Conservation (phyloP, 257 asterid species). For the Nemophila menziesii region DNA sequence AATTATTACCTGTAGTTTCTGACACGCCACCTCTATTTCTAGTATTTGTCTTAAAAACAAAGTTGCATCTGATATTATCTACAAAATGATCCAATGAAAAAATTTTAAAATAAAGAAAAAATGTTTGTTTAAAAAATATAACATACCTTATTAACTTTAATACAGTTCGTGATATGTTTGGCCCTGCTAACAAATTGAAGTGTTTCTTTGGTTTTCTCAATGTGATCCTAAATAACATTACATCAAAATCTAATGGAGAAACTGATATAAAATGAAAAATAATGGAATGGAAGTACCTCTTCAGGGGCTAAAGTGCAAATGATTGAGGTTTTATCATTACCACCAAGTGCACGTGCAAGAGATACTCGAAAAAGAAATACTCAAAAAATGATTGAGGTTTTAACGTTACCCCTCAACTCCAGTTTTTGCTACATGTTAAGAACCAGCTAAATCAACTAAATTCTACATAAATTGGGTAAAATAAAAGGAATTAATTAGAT, state of each 20-base stretch:
- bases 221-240: constrained; percentile 55
- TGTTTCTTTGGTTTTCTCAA: constrained; percentile 92
- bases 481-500: too few species aligned
- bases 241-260: constrained; percentile 6
- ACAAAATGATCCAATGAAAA: constrained; percentile 14
- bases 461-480: constrained; percentile 25
- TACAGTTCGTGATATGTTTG: constrained; percentile 88
- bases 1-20: constrained; percentile 87
- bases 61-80: constrained; percentile 95
- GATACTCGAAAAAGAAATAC: too few species aligned
- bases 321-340: constrained; percentile 95
- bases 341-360: constrained; percentile 98
- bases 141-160: constrained; percentile 96
- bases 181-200: constrained; percentile 99
- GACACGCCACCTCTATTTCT: constrained; percentile 79
- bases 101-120: background rate
- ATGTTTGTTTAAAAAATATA: constrained; percentile 1
- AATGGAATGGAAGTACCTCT: constrained; percentile 57
- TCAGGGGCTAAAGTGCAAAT: constrained; percentile 96
- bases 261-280: constrained; percentile 4
- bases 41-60: constrained; percentile 73
- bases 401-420: constrained; percentile 97
- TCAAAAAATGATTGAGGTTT: constrained; percentile 97
- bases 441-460: constrained; percentile 94
- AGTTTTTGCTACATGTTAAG: constrained; percentile 91